Evolutionary conservation across 495 filamentous ascomycete genomes (phyloP).

Genomic region (Physcia stellaris): DNA sequence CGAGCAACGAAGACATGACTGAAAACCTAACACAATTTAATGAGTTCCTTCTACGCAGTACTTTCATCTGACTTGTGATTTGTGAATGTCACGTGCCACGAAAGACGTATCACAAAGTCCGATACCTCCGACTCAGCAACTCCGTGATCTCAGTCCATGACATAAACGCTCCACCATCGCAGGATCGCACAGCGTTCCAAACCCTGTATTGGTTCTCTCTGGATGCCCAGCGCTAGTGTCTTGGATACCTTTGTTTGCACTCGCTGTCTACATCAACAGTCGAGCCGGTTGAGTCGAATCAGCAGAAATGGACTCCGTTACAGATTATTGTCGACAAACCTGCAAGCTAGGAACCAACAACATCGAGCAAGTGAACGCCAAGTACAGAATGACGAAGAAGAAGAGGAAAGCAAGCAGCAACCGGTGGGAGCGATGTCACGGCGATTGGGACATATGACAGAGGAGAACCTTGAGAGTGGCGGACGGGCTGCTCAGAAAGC

Average conservation of each 20-base stretch:
- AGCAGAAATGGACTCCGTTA: background rate
- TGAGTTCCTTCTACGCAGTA: too few species aligned
- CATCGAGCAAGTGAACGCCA: background rate
- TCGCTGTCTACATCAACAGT: background rate
- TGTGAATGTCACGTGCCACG: background rate
- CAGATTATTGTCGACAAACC: background rate
- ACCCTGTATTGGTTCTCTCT: too few species aligned
- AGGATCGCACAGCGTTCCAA: too few species aligned
- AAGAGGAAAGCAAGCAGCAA: conserved; percentile 11
- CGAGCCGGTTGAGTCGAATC: background rate
- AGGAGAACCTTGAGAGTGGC: conserved; percentile 59
- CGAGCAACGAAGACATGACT: too few species aligned
- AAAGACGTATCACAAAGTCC: background rate
- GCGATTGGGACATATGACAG: conserved; percentile 64
- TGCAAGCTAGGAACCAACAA: background rate
- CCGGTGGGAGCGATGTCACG: conserved; percentile 51
- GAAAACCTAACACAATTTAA: too few species aligned
- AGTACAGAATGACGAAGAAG: background rate
- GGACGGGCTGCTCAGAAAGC: conserved; percentile 57
- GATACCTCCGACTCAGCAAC: too few species aligned
- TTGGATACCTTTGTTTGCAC: background rate
- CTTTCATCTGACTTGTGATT: too few species aligned
- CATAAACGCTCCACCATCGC: too few species aligned
- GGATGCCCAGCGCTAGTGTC: background rate
- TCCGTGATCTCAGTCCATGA: too few species aligned